Evolutionary conservation across 2,329 filamentous ascomycete species (phyloP).

Genomic region (Neoascochyta sp.): DNA sequence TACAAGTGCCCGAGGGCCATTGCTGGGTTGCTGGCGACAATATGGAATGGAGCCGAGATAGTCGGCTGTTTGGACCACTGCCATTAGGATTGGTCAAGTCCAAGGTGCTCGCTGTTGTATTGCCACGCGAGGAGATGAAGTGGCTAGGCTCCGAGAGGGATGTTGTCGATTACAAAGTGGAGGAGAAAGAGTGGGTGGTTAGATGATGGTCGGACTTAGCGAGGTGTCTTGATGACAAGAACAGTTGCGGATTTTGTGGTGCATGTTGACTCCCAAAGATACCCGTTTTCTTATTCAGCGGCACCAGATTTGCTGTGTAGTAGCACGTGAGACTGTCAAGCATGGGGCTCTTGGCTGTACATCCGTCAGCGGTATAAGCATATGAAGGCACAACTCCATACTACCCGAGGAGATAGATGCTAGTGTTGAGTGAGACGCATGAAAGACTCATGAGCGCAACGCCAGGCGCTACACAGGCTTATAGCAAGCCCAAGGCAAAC

Average conservation of each 20-base stretch:
- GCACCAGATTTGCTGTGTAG: too few species aligned
- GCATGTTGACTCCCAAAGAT: not conserved
- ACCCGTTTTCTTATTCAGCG: not conserved
- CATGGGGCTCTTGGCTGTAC: too few species aligned
- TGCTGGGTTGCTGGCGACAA: conserved; percentile 92
- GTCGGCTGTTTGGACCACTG: conserved; percentile 78
- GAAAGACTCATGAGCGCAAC: too few species aligned
- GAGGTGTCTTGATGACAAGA: too few species aligned
- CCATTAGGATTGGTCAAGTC: conserved; percentile 80
- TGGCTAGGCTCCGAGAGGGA: conserved; percentile 21
- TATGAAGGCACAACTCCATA: too few species aligned
- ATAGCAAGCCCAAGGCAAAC: too few species aligned
- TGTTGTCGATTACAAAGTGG: conserved; percentile 8
- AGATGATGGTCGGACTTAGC: conserved; percentile 1
- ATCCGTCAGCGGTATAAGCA: too few species aligned
- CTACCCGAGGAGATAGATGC: too few species aligned
- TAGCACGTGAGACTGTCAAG: too few species aligned
- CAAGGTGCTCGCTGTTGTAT: conserved; percentile 61
- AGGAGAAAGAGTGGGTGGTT: conserved; percentile 11
- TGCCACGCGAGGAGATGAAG: conserved; percentile 21
- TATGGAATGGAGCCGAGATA: conserved; percentile 77
- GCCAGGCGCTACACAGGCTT: too few species aligned
- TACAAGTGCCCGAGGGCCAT: conserved; percentile 84
- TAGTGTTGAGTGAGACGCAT: too few species aligned
- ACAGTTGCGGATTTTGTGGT: not conserved